Evolutionary conservation across 2,329 filamentous ascomycete species (phyloP), one percentile per base, ranked within the genome.

Genomic region (Diplodia mutila): DNA sequence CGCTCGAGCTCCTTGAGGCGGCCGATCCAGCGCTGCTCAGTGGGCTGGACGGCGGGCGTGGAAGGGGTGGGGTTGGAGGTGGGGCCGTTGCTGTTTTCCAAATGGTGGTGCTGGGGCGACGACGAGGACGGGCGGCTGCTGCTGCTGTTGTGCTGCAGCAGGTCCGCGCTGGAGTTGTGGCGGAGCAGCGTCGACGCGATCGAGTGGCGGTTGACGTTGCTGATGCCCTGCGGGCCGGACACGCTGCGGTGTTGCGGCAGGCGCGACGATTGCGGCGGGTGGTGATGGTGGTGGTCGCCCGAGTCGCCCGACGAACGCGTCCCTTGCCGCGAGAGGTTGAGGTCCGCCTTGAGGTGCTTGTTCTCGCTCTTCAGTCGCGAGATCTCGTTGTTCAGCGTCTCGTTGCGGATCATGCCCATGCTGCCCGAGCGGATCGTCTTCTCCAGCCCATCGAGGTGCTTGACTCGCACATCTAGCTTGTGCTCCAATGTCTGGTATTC

Each of bases 401-500:
- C 54, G 70, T 70, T 65, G 65, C 71, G 67, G 67, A 68, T 61
- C 69, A 67, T 71, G 69, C 69, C 69, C 65, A 65, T 70, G 55
- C 66, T 80, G 74, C 69, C 76, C 72, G 69, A 78, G 74, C 25
- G 76, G 37, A 95, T 88, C 51, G 92, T 86, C 18, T 89, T 88
- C 79, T 99, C 95, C 0, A 99, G 85, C 2, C 91, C 88, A 71
- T 98, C 94, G 34, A 99, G 86, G 72, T 93, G 92, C 82, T 96
- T 95, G 69, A 90, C 86, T 18, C 93, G 89, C 29, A 89, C 81
- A 65, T 95, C 92, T 32, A 97, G 87, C 46, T 89, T 91, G 72
- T 89, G 89, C 78, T 97, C 93, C 1, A 99, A 85, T 0, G 86
- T 87, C 74, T 96, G 91, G 75, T 97, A 98, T 75, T 98, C 94